Conservation (phyloP, 2,329 filamentous ascomycete genomes). For the Tolypocladium paradoxum region DNA sequence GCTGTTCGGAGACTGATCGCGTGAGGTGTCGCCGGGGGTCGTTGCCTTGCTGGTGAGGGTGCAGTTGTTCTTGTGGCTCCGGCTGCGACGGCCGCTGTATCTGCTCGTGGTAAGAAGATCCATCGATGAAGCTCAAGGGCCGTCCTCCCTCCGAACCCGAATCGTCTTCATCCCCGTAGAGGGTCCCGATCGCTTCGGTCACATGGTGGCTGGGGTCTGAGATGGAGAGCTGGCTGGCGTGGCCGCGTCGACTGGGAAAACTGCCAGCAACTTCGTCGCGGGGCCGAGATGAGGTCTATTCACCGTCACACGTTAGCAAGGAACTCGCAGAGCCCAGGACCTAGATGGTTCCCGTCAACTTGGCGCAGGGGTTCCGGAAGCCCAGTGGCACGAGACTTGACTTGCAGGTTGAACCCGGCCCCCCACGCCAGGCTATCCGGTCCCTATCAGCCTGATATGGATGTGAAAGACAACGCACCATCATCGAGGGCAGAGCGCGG, state of each 20-base stretch:
- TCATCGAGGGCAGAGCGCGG: conserved; percentile 32
- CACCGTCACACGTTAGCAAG: background rate
- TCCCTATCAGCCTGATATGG: background rate
- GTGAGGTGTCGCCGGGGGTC: conserved; percentile 30
- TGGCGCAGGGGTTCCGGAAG: background rate
- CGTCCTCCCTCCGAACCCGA: conserved; percentile 44
- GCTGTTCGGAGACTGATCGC: conserved; percentile 36
- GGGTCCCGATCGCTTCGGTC: conserved; percentile 82
- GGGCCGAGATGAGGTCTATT: conserved; percentile 47
- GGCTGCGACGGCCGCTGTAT: conserved; percentile 22
- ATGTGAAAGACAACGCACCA: conserved; percentile 28
- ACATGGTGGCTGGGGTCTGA: conserved; percentile 90
- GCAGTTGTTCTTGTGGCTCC: conserved; percentile 2
- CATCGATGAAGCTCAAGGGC: conserved; percentile 63
- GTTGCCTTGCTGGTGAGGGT: conserved; percentile 19
- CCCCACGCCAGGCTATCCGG: background rate
- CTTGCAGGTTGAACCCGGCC: background rate
- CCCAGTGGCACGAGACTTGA: background rate
- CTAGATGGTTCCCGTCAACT: background rate
- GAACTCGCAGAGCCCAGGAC: background rate
- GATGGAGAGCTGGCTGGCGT: conserved; percentile 51
- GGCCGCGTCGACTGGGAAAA: conserved; percentile 48
- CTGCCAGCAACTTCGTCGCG: conserved; percentile 43
- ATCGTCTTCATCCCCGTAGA: conserved; percentile 72
- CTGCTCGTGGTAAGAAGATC: conserved; percentile 42